Evolutionary conservation across 768 basidiomycete genomes (phyloP).

Genomic region (Cyathus striatus): DNA sequence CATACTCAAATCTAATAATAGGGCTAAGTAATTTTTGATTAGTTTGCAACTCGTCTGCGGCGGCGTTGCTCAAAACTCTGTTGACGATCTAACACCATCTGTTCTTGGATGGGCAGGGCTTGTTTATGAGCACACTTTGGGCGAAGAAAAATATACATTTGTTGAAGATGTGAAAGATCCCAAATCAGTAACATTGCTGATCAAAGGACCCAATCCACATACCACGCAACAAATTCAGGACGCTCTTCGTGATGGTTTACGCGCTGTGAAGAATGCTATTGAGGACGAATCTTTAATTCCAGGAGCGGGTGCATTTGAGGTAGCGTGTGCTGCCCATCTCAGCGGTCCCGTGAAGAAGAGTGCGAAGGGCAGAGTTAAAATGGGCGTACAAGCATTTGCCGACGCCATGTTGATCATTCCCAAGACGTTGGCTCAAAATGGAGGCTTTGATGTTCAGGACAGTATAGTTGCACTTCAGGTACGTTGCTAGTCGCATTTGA

Average conservation of each 20-base stretch:
- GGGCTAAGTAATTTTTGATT: constrained; percentile 3
- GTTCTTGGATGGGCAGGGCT: constrained; percentile 96
- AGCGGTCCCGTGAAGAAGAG: constrained; percentile 72
- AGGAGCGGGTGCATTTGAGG: constrained; percentile 97
- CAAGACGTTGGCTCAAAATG: constrained; percentile 94
- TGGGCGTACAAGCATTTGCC: constrained; percentile 96
- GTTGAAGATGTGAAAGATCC: constrained; percentile 95
- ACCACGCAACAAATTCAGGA: constrained; percentile 97
- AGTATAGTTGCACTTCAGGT: constrained; percentile 89
- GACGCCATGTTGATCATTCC: constrained; percentile 93
- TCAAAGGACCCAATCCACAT: constrained; percentile 97
- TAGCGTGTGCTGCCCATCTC: constrained; percentile 85
- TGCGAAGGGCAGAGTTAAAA: constrained; percentile 92
- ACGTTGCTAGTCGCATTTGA: constrained; percentile 4
- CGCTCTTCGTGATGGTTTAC: constrained; percentile 94
- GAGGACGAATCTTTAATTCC: constrained; percentile 88
- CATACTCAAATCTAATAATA: constrained; percentile 1
- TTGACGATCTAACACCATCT: constrained; percentile 90
- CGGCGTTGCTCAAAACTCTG: constrained; percentile 94
- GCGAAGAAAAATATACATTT: constrained; percentile 98
- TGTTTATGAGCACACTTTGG: constrained; percentile 97
- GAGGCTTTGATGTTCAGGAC: constrained; percentile 96
- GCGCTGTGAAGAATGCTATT: constrained; percentile 94
- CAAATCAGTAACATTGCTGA: constrained; percentile 90
- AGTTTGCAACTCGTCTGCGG: constrained; percentile 94